A percentile compares a stretch with the other conserved stretches of the same genome.
Conservation (phyloP, 2,329 filamentous ascomycete genomes). For the Onygenales sp. region DNA sequence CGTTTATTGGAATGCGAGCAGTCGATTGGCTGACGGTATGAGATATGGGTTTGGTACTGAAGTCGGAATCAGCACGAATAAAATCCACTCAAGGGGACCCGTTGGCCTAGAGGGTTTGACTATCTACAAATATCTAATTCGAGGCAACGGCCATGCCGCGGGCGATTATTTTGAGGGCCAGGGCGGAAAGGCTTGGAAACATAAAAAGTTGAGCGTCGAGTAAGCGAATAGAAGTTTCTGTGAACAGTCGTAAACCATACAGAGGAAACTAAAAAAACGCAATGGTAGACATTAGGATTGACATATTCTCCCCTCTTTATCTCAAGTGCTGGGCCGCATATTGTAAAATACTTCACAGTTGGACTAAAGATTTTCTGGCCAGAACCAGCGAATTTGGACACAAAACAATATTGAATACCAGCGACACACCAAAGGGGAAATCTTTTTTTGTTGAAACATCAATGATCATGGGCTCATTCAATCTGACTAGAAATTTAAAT, state of each 20-base stretch:
- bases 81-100: conserved; percentile 88
- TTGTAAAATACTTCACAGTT: too few species aligned
- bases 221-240: not conserved
- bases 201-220: conserved; percentile 37
- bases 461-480: conserved; percentile 1
- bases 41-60: conserved; percentile 96
- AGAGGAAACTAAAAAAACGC: not conserved
- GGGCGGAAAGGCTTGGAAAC: conserved; percentile 47
- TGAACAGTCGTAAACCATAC: not conserved
- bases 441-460: not conserved
- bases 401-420: not conserved
- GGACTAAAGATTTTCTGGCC: too few species aligned
- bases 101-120: conserved; percentile 90
- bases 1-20: conserved; percentile 95
- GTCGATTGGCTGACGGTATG: conserved; percentile 91
- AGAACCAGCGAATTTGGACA: not conserved
- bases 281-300: not conserved
- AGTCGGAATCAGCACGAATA: conserved; percentile 97
- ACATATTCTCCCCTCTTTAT: not conserved
- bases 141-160: conserved; percentile 74
- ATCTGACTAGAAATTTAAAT: conserved; percentile 3
- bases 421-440: not conserved
- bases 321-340: too few species aligned
- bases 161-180: conserved; percentile 54
- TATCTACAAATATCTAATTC: conserved; percentile 93